phyloP scores from a whole-genome alignment of 1,284 basidiomycete genomes.

The Thelephora terrestris region DNA sequence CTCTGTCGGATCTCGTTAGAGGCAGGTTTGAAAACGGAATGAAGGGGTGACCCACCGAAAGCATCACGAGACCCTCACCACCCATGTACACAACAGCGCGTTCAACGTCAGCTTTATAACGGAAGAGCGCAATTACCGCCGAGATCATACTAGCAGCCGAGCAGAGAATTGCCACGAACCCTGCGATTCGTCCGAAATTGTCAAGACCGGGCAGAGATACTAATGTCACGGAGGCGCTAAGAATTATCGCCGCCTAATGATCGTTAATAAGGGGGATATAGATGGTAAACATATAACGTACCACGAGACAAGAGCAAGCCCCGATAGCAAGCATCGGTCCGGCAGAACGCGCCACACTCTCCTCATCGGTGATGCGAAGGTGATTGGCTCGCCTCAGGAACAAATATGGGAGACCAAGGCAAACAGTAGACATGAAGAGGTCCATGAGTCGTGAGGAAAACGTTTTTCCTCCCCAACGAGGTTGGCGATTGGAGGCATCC shows the following conservation, averaged over 20 bases:
- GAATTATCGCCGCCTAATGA: conserved; percentile 57
- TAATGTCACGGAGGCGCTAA: conserved; percentile 70
- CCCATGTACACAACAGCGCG: conserved; percentile 32
- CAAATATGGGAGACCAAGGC: conserved; percentile 65
- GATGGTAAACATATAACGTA: conserved; percentile 26
- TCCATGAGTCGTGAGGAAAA: conserved; percentile 40
- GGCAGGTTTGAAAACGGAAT: conserved; percentile 3
- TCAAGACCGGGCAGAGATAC: conserved; percentile 64
- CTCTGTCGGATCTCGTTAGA: conserved; percentile 28
- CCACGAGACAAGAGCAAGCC: conserved; percentile 57
- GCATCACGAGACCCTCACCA: conserved; percentile 45
- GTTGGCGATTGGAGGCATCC: conserved; percentile 28
- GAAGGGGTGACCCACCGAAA: conserved; percentile 36
- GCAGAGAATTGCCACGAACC: conserved; percentile 54
- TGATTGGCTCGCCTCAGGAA: conserved; percentile 44
- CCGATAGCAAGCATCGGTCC: conserved; percentile 53
- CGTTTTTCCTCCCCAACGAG: conserved; percentile 19
- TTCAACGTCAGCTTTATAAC: conserved; percentile 54
- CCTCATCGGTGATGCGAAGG: conserved; percentile 41
- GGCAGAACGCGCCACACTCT: conserved; percentile 41
- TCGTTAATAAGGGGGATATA: conserved; percentile 7
- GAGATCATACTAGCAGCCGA: conserved; percentile 59
- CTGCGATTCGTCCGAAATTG: conserved; percentile 47
- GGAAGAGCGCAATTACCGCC: conserved; percentile 54
- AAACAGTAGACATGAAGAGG: conserved; percentile 47